phyloP scores from a whole-genome alignment of 768 basidiomycete genomes.

The Pleurotus salmoneostramineus region DNA sequence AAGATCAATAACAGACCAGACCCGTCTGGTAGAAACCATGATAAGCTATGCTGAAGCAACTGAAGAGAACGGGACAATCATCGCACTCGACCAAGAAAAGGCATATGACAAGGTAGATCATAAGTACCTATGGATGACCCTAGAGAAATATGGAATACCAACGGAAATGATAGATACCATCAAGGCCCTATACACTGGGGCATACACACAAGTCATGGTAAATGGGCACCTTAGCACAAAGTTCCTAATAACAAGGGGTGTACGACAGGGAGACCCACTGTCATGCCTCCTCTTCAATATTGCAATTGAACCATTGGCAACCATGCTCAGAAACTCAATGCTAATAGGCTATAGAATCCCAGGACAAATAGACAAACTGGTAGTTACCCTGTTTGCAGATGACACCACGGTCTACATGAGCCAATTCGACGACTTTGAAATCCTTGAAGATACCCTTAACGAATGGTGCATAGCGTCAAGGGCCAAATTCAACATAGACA shows the following conservation, averaged over 20 bases:
- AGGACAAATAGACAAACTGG: conserved; percentile 15
- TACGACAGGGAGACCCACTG: conserved; percentile 33
- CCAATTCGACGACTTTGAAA: conserved; percentile 19
- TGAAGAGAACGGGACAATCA: conserved; percentile 21
- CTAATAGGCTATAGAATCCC: conserved; percentile 21
- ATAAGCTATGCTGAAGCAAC: conserved; percentile 16
- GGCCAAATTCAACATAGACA: conserved; percentile 36
- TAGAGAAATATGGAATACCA: conserved; percentile 20
- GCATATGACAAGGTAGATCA: conserved; percentile 32
- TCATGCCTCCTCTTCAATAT: conserved; percentile 35
- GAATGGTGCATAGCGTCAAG: conserved; percentile 35
- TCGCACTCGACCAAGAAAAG: conserved; percentile 34
- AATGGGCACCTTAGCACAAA: conserved; percentile 23
- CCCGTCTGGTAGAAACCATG: conserved; percentile 19
- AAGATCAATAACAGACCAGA: conserved; percentile 26
- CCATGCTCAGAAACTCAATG: conserved; percentile 21
- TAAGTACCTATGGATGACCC: conserved; percentile 22
- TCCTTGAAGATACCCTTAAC: conserved; percentile 21
- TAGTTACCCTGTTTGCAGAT: conserved; percentile 34
- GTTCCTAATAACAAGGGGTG: conserved; percentile 25
- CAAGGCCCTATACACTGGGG: conserved; percentile 22
- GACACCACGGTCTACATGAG: conserved; percentile 34
- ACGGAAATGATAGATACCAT: conserved; percentile 22
- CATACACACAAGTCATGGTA: conserved; percentile 26
- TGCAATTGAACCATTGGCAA: conserved; percentile 35